Base-by-base conservation (phyloP, 2,329 filamentous ascomycete genomes). In the Coniella lustricola region DNA sequence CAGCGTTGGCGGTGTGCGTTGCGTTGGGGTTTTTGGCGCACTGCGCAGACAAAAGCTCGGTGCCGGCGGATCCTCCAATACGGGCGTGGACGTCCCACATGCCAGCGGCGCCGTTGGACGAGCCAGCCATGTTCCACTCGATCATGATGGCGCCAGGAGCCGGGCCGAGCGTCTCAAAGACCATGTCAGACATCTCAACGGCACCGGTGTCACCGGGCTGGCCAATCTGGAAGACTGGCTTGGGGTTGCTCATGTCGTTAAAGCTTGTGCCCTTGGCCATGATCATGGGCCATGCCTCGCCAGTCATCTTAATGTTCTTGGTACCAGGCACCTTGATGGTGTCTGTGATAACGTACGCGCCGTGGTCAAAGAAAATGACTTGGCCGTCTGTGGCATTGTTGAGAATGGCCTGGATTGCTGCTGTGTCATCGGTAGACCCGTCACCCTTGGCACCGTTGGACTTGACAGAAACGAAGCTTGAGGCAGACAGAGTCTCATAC, bases 81-180 rank as follows among this genome's bases (percentile, higher is more conserved):
- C 93, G 88, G 70, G 93, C 85, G 73, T 98, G 93, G n/a, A 90
- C 84, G 60, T 98, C 93, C 87, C 90, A 98, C 68, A 96, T 82
- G 54, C 82, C 91, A 17, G 82, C 83, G 1, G 81, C 78, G 40
- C 88, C 89, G 50, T 83, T 76, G 48, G 67, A 73, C 57, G 76
- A 64, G 32, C 81, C 84, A 37, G 80, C 81, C 36, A 95, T 73
- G 68, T 96, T 96, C 86, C 89, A 96, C 65, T 96, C 79, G 70
- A 96, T 82, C 62, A 96, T 77, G 60, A 95, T 88, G 16, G 90
- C 91, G 56, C 91, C 91, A 0, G 90, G 85, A 54, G 88, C 84
- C 3, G 90, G 74, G 4, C 91, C 91, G 56, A 82, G 78, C 25
- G 90, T 95, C 66, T 88, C 81, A 58, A 97, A 85, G 59, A 95